phyloP scores from a whole-genome alignment of 345 rosid genomes.

The Ailanthus altissimus region DNA sequence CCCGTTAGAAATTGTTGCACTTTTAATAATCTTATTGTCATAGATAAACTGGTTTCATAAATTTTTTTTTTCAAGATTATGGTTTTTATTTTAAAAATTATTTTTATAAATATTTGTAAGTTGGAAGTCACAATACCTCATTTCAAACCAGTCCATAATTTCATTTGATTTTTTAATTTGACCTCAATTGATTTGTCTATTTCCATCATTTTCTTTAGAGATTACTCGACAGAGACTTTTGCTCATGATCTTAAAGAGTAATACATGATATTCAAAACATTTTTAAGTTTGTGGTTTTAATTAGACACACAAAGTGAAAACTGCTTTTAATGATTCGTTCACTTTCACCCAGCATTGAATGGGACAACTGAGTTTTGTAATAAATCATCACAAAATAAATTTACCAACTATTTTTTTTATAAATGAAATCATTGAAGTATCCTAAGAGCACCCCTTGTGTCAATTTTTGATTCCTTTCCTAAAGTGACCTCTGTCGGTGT shows the following conservation, averaged over 20 bases:
- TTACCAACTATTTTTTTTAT: background rate
- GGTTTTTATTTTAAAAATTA: too few species aligned
- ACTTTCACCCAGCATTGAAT: background rate
- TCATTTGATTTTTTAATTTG: background rate
- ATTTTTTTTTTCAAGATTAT: too few species aligned
- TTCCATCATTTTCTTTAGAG: slow-evolving; percentile 12
- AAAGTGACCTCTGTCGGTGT: background rate
- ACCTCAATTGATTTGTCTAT: background rate
- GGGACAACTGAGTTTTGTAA: background rate
- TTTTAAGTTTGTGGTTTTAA: background rate
- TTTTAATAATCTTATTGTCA: too few species aligned
- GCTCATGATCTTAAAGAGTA: background rate
- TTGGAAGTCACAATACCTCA: too few species aligned
- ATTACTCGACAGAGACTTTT: background rate
- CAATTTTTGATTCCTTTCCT: background rate
- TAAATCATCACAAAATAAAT: background rate
- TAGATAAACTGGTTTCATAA: too few species aligned
- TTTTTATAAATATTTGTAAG: too few species aligned
- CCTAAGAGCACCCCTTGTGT: slow-evolving; percentile 4
- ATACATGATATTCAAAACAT: too few species aligned
- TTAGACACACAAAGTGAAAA: background rate
- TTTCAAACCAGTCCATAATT: too few species aligned
- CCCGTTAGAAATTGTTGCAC: too few species aligned
- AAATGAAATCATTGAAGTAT: slow-evolving; percentile 15
- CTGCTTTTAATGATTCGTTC: slow-evolving; percentile 3